A percentile compares a stretch with the other conserved stretches of the same genome.
These are phyloP conservation scores for Gnomoniopsis smithogilvyi DNA, from an alignment of 2,329 filamentous ascomycete species.

Conservation along the genomic window DNA sequence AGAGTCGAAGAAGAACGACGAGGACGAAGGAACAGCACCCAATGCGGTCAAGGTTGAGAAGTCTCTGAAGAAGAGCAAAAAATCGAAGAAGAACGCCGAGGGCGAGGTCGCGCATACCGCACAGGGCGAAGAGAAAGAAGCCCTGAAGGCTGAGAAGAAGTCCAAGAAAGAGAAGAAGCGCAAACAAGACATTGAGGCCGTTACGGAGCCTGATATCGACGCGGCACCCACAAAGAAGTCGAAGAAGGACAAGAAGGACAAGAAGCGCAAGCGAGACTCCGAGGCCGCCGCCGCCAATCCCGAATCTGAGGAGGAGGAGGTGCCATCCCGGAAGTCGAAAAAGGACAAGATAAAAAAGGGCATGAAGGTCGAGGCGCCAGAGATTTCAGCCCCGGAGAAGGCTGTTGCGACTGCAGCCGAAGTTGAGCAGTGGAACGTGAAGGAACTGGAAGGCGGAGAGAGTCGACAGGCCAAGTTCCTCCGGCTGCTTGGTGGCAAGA, in stretches of 20 bases:
- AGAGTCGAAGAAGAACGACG: slow-evolving; percentile 25
- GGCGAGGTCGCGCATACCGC: no score
- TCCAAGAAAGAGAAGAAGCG: slow-evolving; percentile 18
- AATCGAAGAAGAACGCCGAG: slow-evolving; percentile 15
- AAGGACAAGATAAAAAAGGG: slow-evolving; percentile 22
- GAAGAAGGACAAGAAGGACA: slow-evolving; percentile 22
- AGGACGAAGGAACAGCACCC: slow-evolving; percentile 15
- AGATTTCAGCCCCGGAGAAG: slow-evolving; percentile 7
- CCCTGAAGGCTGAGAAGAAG: slow-evolving; percentile 20
- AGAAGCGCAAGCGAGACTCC: slow-evolving; percentile 20
- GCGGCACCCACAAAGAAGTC: slow-evolving; percentile 18
- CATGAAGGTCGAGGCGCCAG: slow-evolving; percentile 21
- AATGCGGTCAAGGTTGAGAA: no score
- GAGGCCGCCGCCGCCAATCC: slow-evolving; percentile 32
- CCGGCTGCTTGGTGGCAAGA: slow-evolving; percentile 52
- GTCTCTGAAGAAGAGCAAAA: slow-evolving; percentile 18
- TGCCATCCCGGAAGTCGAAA: slow-evolving; percentile 25
- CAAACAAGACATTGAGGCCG: slow-evolving; percentile 17
- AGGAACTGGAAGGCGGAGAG: slow-evolving; percentile 46
- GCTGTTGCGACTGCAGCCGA: slow-evolving; percentile 22
- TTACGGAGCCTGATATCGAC: slow-evolving; percentile 18
- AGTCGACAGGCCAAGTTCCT: slow-evolving; percentile 55
- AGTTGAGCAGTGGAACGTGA: slow-evolving; percentile 50
- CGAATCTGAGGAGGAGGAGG: slow-evolving; percentile 21
- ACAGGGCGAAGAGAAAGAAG: no score